Evolutionary conservation across 2,329 filamentous ascomycete species (phyloP), one percentile per base, ranked within the genome.

Genomic region (Colletotrichum caudatum): DNA sequence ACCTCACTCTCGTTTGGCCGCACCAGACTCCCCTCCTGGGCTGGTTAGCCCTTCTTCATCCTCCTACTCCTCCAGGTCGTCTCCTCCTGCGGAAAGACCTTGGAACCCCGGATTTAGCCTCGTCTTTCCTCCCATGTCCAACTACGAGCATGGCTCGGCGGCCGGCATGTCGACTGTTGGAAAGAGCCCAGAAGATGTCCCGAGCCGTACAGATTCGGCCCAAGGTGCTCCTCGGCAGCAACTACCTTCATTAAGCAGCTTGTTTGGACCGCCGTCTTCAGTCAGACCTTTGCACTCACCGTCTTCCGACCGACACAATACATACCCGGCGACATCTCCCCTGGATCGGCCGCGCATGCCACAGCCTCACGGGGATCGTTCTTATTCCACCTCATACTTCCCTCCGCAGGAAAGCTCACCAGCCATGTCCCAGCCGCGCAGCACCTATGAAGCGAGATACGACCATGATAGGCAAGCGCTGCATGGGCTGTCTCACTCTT

Each of bases 71-170:
- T 84, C 83, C 62, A 83, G 81, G 78, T 81, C 82, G 33, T 81
- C 80, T 26, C 78, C 79, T 48, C 77, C 81, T 63, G 84, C 83
- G 76, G 85, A 86, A 74, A 82, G 76, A 78, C 81, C 68, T 86
- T 85, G 84, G 82, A 81, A 79, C 73, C 70, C 75, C 71, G 75
- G 65, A 33, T 48, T 78, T 65, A 79, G 80, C 71, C 84, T 84
- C 70, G 80, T 86, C 73, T 87, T 87, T 73, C 84, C 87, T 78
- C 85, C 86, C 75, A 90, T 89, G 88, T 87, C 87, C 77, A 85
- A 82, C 79, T 86, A 89, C 88, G 88, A 88, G 69, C 85, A 83
- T 74, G 78, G 80, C 74, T 77, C 81, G 73, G 82, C 79, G 77
- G 76, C 80, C 78, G 83, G 84, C 71, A 83, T 85, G 83, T 81